Base-by-base conservation (phyloP, 768 basidiomycete species). In the Termitomyces eurrhizus region DNA sequence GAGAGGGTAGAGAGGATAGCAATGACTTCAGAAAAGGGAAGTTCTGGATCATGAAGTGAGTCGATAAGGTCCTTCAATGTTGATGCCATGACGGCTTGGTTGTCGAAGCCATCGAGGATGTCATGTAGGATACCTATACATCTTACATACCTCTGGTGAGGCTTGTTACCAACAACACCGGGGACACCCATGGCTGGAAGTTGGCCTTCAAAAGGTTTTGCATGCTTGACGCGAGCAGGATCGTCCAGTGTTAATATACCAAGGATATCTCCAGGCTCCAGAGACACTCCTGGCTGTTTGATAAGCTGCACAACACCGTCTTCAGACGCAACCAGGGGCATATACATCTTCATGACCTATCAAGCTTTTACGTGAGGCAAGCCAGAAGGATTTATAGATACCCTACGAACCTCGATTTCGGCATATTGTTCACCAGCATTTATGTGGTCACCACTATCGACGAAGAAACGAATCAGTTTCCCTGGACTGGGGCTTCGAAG, bases 301-400 rank as follows among this genome's bases (percentile, higher is more conserved):
- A 98, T 93, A 68, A 98, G 86, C 68, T 96, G 95, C 18, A 95
- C 88, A 50, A 89, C 82, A 68, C 97, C 97, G 72, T 96, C 93
- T 72, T 99, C 97, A 3, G 90, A 84, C 6, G 95, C 94, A 58
- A 93, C 87, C 58, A 99, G 85, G 4, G 95, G 95, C 96, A 99
- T 97, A 75, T 97, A 97, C 97, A 98, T 99, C 80, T 99, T 98
- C 94, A 97, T 95, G 62, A 93, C 92, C 89, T 90, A 57, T 7
- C 60, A 44, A 51, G 24, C 39, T 52, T 36, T 45, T 48, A 35
- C 12, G 62, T 50, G 46, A 26, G 21, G 0, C 46, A 58, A 61
- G 14, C 5, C 56, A 7, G 44, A 33, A 24, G 29, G n/a, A 39
- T 52, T 18, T 52, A 36, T 11, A 1, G 62, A 1, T 49, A n/a